Base-by-base conservation (phyloP, 495 filamentous ascomycete genomes). In the Chlorociboria aeruginascens region DNA sequence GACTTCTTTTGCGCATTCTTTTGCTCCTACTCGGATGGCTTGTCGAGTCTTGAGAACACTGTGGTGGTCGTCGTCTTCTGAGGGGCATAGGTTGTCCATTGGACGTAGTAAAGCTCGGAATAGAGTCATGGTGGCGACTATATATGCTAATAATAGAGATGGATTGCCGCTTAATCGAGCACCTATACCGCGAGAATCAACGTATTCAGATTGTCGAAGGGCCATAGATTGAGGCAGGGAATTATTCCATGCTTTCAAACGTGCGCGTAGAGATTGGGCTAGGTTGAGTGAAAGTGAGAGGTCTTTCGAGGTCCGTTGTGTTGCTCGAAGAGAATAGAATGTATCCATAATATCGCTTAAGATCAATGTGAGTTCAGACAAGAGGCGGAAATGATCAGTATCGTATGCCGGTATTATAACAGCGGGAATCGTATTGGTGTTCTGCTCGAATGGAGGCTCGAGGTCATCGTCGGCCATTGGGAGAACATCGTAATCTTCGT, bases 301-400 rank as follows among this genome's bases (percentile, higher is more conserved):
- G 41, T 60, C 57, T 48, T 53, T 53, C 8, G 48, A 43, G 13
- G 57, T 60, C 11, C 48, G 43, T 32, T 49, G 40, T 9, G 53
- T 46, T 20, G 57, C 57, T 16, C 53, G 47, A 9, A 60, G 20
- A 6, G 57, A 49, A 41, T 54, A 60, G 45, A 54, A 60, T 1
- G 48, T 42, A 36, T 60, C 53, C 50, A 56, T 56, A 41, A 60
- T 60, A 40, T 60, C 57, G 38, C 50, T 50, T 34, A 60, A 32
- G 20, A 60, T 60, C 43, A 54, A 46, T 0, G 57, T 60, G 28
- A 60, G 48, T 33, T 60, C 53, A 3, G 53, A 48, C 2, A 60
- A 41, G 8, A 54, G 48, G 12, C 51, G 43, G 40, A 60, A 60
- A 36, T 60, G 57, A n/a, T 32, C 46, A 16, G 25, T 38, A 35